A percentile compares a stretch with the other conserved stretches of the same genome.
Conservation (phyloP, 768 basidiomycete species). For the Mrakia gelida region DNA sequence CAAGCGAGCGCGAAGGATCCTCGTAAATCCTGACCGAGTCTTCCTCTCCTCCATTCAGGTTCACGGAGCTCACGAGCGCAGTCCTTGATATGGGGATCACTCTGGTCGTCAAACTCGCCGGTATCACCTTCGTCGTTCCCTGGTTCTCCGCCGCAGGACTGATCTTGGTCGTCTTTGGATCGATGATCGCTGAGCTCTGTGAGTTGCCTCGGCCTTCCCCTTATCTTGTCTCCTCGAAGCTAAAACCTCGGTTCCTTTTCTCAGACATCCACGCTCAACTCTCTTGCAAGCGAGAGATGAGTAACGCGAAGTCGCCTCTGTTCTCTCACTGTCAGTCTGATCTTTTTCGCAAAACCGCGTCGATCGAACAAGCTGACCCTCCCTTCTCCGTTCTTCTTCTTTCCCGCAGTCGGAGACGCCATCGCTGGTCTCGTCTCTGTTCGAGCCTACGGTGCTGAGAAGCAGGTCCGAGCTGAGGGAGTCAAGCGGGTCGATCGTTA, state of each 20-base stretch:
- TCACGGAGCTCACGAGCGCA: constrained; percentile 24
- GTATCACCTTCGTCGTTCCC: constrained; percentile 51
- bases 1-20: no score
- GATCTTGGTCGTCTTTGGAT: constrained; percentile 41
- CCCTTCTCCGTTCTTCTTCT: background rate
- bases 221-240: no score
- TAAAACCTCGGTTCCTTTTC: no score
- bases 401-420: constrained; percentile 50
- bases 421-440: constrained; percentile 59
- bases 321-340: constrained; percentile 46
- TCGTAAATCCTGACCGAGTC: no score
- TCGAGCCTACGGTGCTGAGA: constrained; percentile 58
- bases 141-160: constrained; percentile 52
- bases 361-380: background rate
- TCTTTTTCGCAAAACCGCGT: no score
- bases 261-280: constrained; percentile 58
- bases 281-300: constrained; percentile 56
- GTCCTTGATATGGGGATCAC: constrained; percentile 43
- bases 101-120: constrained; percentile 50
- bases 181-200: constrained; percentile 31
- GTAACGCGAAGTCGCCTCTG: constrained; percentile 52
- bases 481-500: constrained; percentile 57
- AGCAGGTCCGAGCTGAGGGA: constrained; percentile 49
- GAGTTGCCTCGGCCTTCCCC: background rate
- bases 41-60: background rate